Evolutionary conservation across 2,329 filamentous ascomycete genomes (phyloP).

Genomic region (Fusarium phyllophilum): DNA sequence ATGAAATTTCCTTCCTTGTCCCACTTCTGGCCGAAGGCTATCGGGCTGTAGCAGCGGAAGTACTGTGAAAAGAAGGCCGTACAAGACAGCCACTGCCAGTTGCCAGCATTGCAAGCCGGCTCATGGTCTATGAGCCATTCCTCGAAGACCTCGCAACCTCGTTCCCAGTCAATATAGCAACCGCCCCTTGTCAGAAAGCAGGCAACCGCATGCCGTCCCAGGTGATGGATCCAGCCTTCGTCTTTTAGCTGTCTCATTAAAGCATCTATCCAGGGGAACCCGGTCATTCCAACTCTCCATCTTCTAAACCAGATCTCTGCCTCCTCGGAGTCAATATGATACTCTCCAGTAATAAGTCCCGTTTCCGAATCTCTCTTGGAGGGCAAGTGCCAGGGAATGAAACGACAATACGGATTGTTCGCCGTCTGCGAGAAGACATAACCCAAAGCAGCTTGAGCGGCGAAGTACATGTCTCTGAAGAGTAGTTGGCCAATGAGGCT

Average conservation of each 20-base stretch:
- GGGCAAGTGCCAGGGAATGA: slow-evolving; percentile 82
- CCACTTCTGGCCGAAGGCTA: slow-evolving; percentile 80
- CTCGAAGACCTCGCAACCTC: slow-evolving; percentile 81
- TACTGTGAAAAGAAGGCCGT: slow-evolving; percentile 80
- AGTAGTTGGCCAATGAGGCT: slow-evolving; percentile 77
- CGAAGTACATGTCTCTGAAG: slow-evolving; percentile 88
- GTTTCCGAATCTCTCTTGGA: slow-evolving; percentile 62
- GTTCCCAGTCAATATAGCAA: slow-evolving; percentile 82
- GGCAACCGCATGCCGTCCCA: slow-evolving; percentile 80
- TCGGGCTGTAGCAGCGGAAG: slow-evolving; percentile 75
- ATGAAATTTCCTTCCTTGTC: slow-evolving; percentile 75
- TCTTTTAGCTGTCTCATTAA: slow-evolving; percentile 77
- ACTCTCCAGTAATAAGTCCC: slow-evolving; percentile 65
- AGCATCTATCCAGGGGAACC: slow-evolving; percentile 84
- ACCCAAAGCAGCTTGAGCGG: slow-evolving; percentile 75
- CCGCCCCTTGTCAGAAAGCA: slow-evolving; percentile 84
- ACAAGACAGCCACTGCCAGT: slow-evolving; percentile 83
- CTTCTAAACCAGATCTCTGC: slow-evolving; percentile 74
- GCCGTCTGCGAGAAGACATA: slow-evolving; percentile 71
- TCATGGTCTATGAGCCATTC: slow-evolving; percentile 81
- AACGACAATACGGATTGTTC: slow-evolving; percentile 74
- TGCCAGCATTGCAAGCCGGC: slow-evolving; percentile 76
- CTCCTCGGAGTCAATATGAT: slow-evolving; percentile 69
- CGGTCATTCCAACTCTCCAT: slow-evolving; percentile 76
- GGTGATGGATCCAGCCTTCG: slow-evolving; percentile 84